These are phyloP conservation scores for Pseudocercospora vitis DNA, from an alignment of 2,329 filamentous ascomycete species.

Conservation along the genomic window DNA sequence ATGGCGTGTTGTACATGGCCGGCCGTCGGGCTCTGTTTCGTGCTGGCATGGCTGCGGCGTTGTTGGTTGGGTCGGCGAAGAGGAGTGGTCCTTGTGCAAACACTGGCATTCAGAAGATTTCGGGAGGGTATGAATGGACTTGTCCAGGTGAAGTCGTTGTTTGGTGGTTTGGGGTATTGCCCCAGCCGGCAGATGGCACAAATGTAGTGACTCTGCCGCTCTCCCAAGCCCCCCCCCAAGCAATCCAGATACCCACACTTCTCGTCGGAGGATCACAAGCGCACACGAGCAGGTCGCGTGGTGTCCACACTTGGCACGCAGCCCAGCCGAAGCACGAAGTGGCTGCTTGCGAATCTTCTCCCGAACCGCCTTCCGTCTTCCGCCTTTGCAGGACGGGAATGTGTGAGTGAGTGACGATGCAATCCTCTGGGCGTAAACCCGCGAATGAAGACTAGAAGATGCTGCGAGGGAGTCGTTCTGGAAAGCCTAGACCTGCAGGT, in stretches of 20 bases:
- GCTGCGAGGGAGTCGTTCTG: no score
- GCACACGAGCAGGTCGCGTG: constrained; percentile 19
- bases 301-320: constrained; percentile 5
- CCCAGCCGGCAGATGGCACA: no score
- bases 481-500: constrained; percentile 8
- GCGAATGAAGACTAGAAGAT: neutral
- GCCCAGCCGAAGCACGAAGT: neutral
- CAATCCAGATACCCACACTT: constrained; percentile 5
- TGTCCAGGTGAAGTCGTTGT: no score
- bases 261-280: constrained; percentile 2
- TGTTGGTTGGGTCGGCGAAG: neutral
- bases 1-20: constrained; percentile 40
- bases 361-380: constrained; percentile 1
- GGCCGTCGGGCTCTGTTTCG: constrained; percentile 28
- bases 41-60: constrained; percentile 26
- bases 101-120: constrained; percentile 8
- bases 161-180: no score
- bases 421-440: neutral
- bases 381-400: no score
- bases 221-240: constrained; percentile 16
- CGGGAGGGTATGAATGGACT: no score
- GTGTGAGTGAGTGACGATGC: neutral
- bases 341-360: no score
- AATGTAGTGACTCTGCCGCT: no score
- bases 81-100: constrained; percentile 6